A percentile compares a stretch with the other conserved stretches of the same genome.
Conservation (phyloP, 257 asterid genomes). For the Voacanga thouarsii region DNA sequence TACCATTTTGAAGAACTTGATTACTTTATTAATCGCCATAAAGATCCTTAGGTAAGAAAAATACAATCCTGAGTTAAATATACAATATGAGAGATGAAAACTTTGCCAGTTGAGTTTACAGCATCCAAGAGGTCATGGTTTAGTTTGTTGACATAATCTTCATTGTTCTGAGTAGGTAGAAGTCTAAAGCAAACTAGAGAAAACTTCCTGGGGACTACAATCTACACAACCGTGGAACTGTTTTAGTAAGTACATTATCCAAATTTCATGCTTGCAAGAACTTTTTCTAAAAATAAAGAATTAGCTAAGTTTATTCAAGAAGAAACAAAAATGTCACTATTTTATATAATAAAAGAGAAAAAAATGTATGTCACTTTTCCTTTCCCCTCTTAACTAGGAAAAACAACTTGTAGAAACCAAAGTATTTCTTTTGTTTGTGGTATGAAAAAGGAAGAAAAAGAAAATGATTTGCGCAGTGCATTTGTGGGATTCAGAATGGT, state of each 20-base stretch:
- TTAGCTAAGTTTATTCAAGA: not conserved
- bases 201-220: conserved; percentile 66
- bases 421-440: no score
- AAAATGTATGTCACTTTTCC: not conserved
- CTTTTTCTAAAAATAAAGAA: not conserved
- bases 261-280: not conserved
- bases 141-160: conserved; percentile 47
- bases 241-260: not conserved
- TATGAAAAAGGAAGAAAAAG: no score
- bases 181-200: conserved; percentile 83
- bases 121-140: conserved; percentile 69
- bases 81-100: conserved; percentile 91
- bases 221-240: conserved; percentile 35
- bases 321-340: not conserved
- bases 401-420: no score
- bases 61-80: conserved; percentile 10
- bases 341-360: not conserved
- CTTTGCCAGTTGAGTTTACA: conserved; percentile 73
- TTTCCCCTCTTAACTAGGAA: not conserved
- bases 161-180: conserved; percentile 36
- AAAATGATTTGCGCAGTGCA: no score
- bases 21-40: not conserved
- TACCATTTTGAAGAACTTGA: not conserved
- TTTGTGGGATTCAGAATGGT: no score
- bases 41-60: not conserved